Evolutionary conservation across 176 grass and related monocot genomes (phyloP).

Genomic region (Saccharum officinarum): DNA sequence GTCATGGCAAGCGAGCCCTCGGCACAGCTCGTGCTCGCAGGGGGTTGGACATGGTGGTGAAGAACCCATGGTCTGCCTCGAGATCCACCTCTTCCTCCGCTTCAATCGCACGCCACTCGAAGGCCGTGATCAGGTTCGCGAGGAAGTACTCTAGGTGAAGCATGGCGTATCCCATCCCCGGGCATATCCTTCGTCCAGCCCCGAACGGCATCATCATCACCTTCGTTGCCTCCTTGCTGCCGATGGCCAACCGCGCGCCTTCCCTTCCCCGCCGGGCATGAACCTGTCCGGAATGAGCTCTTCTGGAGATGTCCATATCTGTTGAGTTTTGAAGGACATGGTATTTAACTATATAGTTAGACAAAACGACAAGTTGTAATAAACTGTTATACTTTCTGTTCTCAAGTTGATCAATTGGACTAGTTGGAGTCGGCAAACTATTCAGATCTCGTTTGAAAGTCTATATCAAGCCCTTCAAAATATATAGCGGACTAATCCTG

Average conservation of each 20-base stretch:
- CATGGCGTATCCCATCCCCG: not conserved
- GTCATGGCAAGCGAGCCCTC: not conserved
- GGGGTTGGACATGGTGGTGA: not conserved
- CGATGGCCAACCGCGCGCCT: not conserved
- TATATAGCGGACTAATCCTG: too few species aligned
- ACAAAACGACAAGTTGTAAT: not conserved
- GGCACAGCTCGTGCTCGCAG: not conserved
- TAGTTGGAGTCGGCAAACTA: too few species aligned
- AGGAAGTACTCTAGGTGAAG: constrained; percentile 1
- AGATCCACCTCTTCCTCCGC: constrained; percentile 1
- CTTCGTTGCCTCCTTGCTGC: constrained; percentile 3
- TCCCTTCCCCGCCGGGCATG: not conserved
- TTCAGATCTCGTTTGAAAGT: too few species aligned
- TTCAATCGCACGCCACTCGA: not conserved
- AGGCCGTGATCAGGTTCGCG: not conserved
- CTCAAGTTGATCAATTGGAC: too few species aligned
- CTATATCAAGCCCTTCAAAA: too few species aligned
- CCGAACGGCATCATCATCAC: constrained; percentile 23
- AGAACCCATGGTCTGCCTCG: not conserved
- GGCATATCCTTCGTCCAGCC: not conserved
- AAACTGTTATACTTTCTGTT: too few species aligned
- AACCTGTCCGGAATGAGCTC: constrained; percentile 21
- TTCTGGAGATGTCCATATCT: constrained; percentile 16
- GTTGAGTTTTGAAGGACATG: not conserved
- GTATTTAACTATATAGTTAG: not conserved